phyloP scores from a whole-genome alignment of 805 yeast genomes.

The Barnettozyma sucrosica region DNA sequence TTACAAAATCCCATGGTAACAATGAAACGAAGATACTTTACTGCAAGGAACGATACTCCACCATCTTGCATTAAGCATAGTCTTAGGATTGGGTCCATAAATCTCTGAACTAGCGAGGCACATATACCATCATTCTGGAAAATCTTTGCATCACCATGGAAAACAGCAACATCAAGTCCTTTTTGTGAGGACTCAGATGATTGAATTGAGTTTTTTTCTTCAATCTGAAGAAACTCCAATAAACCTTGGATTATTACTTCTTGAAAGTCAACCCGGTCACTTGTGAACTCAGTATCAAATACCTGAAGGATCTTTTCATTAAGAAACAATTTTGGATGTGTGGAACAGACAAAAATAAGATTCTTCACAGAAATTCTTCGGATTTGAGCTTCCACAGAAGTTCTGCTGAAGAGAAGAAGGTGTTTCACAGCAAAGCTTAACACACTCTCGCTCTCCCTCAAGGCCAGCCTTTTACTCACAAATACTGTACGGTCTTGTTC shows the following conservation, averaged over 20 bases:
- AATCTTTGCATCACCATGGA: slow-evolving; percentile 48
- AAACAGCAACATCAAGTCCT: slow-evolving; percentile 38
- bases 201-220: slow-evolving; percentile 42
- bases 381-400: slow-evolving; percentile 28
- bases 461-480: slow-evolving; percentile 31
- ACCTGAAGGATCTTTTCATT: slow-evolving; percentile 47
- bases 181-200: slow-evolving; percentile 33
- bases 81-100: slow-evolving; percentile 41
- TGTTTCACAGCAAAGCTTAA: slow-evolving; percentile 53
- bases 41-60: slow-evolving; percentile 43
- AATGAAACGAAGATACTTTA: slow-evolving; percentile 49
- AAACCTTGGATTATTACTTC: slow-evolving; percentile 53
- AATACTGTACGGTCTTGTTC: slow-evolving; percentile 40
- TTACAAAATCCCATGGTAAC: slow-evolving; percentile 66
- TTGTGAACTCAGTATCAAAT: slow-evolving; percentile 44
- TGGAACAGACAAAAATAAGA: slow-evolving; percentile 51
- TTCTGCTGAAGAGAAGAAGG: slow-evolving; percentile 48
- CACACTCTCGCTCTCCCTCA: slow-evolving; percentile 48
- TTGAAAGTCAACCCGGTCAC: slow-evolving; percentile 36
- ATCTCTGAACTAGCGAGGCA: slow-evolving; percentile 64
- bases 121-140: slow-evolving; percentile 65
- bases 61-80: slow-evolving; percentile 43
- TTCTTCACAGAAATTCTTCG: slow-evolving; percentile 51
- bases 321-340: slow-evolving; percentile 62
- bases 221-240: slow-evolving; percentile 49